These are phyloP conservation scores for Lentinus polychrous DNA, from an alignment of 1,284 basidiomycete species.

Conservation along the genomic window DNA sequence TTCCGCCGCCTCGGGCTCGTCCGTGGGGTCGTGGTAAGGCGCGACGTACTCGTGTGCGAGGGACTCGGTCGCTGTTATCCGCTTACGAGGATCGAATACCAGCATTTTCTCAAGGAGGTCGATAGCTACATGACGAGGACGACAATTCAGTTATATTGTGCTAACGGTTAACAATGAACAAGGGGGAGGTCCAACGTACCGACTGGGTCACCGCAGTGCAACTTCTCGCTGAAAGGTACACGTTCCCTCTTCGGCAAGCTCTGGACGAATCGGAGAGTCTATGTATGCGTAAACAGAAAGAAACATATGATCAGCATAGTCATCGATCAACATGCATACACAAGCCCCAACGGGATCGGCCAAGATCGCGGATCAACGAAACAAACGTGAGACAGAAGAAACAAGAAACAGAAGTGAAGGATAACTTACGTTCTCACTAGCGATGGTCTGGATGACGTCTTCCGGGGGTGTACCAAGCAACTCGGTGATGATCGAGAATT, in stretches of 20 bases:
- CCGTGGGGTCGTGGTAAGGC: slow-evolving; percentile 97
- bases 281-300: neutral
- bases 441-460: slow-evolving; percentile 99
- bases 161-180: neutral
- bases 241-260: slow-evolving; percentile 94
- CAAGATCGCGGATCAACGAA: no score
- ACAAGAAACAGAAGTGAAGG: neutral
- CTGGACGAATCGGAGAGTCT: slow-evolving; percentile 99
- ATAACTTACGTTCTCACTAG: slow-evolving; percentile 85
- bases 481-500: slow-evolving; percentile 99
- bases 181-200: slow-evolving; percentile 40
- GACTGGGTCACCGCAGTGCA: slow-evolving; percentile 84
- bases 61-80: slow-evolving; percentile 92
- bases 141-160: no score
- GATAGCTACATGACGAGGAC: slow-evolving; percentile 50
- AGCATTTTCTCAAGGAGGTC: slow-evolving; percentile 99
- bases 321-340: neutral
- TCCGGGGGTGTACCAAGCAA: slow-evolving; percentile 96
- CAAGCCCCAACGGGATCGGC: neutral
- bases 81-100: slow-evolving; percentile 95
- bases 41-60: slow-evolving; percentile 92
- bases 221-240: slow-evolving; percentile 91
- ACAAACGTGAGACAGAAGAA: neutral
- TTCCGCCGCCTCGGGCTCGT: slow-evolving; percentile 92
- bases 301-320: neutral